Percentiles rank a stretch among this genome's conserved stretches.
Conservation (phyloP, 2,329 filamentous ascomycete species). For the Gnomoniopsis sp. region DNA sequence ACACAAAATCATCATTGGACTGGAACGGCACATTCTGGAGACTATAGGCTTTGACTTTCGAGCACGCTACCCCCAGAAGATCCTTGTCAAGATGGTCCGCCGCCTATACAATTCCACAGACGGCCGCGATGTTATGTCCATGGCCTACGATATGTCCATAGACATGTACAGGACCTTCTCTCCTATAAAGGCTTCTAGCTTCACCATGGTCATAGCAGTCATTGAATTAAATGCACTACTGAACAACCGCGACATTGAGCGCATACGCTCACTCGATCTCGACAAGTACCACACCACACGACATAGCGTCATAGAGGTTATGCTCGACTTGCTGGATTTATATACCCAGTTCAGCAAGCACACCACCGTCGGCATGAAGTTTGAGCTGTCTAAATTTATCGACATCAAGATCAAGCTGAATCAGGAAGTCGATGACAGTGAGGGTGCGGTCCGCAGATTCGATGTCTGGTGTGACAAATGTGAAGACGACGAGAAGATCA, state of each 20-base stretch:
- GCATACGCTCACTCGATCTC: slow-evolving; percentile 46
- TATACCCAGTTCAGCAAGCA: slow-evolving; percentile 79
- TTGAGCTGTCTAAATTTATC: slow-evolving; percentile 76
- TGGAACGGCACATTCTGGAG: slow-evolving; percentile 91
- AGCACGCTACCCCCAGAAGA: slow-evolving; percentile 80
- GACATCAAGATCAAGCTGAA: slow-evolving; percentile 85
- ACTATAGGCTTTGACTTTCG: slow-evolving; percentile 92
- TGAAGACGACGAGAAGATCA: slow-evolving; percentile 34
- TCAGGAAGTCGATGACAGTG: slow-evolving; percentile 65
- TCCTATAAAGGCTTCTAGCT: slow-evolving; percentile 82
- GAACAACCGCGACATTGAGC: slow-evolving; percentile 50
- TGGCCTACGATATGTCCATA: slow-evolving; percentile 77
- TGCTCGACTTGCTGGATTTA: slow-evolving; percentile 86
- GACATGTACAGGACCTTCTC: slow-evolving; percentile 93
- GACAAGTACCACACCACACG: slow-evolving; percentile 44
- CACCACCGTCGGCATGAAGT: slow-evolving; percentile 70
- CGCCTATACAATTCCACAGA: slow-evolving; percentile 46
- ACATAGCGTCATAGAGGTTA: slow-evolving; percentile 64
- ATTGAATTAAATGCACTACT: slow-evolving; percentile 77
- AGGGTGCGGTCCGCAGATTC: slow-evolving; percentile 56
- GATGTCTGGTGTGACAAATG: slow-evolving; percentile 57
- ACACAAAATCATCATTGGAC: slow-evolving; percentile 77
- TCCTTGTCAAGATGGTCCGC: slow-evolving; percentile 75
- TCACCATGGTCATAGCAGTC: slow-evolving; percentile 79
- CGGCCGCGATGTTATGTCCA: slow-evolving; percentile 56